Conservation (phyloP, 2,329 filamentous ascomycete species). For the Verticillium nubilum region DNA sequence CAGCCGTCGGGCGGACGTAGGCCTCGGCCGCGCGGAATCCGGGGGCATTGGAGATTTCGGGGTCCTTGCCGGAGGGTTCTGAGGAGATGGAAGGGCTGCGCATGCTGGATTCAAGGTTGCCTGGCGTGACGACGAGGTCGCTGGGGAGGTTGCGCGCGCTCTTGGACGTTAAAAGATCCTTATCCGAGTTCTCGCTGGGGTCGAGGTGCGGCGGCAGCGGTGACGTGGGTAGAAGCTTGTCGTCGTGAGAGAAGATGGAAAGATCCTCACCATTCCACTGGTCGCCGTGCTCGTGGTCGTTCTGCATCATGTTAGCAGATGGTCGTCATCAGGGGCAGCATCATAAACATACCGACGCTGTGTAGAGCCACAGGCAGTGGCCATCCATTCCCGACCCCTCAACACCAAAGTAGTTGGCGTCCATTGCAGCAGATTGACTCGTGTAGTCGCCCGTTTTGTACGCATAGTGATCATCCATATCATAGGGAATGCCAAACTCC, state of each 20-base stretch:
- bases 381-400: conserved; percentile 81
- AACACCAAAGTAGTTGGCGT: conserved; percentile 91
- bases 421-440: conserved; percentile 86
- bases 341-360: conserved; percentile 49
- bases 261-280: conserved; percentile 97
- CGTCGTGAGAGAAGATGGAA: conserved; percentile 82
- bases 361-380: conserved; percentile 87
- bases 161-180: conserved; percentile 12
- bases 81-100: conserved; percentile 60
- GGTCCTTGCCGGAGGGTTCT: conserved; percentile 36
- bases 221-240: conserved; percentile 56
- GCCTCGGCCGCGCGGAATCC: conserved; percentile 90
- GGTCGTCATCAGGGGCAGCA: neutral
- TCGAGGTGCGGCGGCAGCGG: conserved; percentile 37
- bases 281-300: conserved; percentile 84
- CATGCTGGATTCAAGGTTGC: conserved; percentile 70
- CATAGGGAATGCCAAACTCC: conserved; percentile 96
- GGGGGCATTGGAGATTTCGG: conserved; percentile 55
- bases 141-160: conserved; percentile 36
- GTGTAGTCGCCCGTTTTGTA: conserved; percentile 95
- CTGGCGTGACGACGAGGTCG: conserved; percentile 64
- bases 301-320: conserved; percentile 41
- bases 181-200: conserved; percentile 27
- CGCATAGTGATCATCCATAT: conserved; percentile 95
- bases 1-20: conserved; percentile 80